Base-by-base conservation (phyloP, 306 rosid species). In the Lablab purpureus region DNA sequence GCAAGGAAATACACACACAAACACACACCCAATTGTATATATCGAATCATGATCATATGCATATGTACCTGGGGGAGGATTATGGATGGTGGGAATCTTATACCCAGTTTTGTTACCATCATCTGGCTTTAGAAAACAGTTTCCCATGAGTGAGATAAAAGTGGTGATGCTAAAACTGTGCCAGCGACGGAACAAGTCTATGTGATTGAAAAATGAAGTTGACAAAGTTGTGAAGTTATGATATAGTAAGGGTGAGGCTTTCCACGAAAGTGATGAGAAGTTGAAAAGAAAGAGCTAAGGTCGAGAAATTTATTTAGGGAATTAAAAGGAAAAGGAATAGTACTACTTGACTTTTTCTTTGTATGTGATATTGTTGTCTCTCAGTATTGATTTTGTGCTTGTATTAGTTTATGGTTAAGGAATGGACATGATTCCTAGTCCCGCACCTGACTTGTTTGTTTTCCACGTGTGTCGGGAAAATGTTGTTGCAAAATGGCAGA, bases 261-360 rank as follows among this genome's bases (percentile, higher is more conserved):
- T 79, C 81, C 46, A 10, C n/a, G 85, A 81, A 75, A 41, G 47
- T 58, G 81, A 75, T 47, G 43, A 46, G 84, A 81, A 81, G 21
- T 28, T 56, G 75, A 40, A 10, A 11, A 43, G 80, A 81, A 81
- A 55, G 10, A 55, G 43, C 34, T 7, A 2, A 13, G 25, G 65
- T 17, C 12, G 22, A 45, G 9, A 56, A 34, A 19, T 15, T 63
- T 63, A 60, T 28, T 14, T 15, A 36, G 1, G 0, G n/a, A 18
- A 62, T 15, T 32, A 27, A 47, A 15, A 17, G 40, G 22, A 73
- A 7, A 28, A 2, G 9, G 5, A 68, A 27, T 13, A 12, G 12
- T 43, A 18, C 30, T 65, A 7, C 6, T 56, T 73, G 84, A 80
- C 75, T 52, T 73, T 54, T 56, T 63, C 75, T 9, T 22, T 23